Percentiles rank a stretch among this genome's conserved stretches.
Evolutionary conservation across 768 basidiomycete genomes (phyloP).

Genomic region (Naganishia friedmannii): DNA sequence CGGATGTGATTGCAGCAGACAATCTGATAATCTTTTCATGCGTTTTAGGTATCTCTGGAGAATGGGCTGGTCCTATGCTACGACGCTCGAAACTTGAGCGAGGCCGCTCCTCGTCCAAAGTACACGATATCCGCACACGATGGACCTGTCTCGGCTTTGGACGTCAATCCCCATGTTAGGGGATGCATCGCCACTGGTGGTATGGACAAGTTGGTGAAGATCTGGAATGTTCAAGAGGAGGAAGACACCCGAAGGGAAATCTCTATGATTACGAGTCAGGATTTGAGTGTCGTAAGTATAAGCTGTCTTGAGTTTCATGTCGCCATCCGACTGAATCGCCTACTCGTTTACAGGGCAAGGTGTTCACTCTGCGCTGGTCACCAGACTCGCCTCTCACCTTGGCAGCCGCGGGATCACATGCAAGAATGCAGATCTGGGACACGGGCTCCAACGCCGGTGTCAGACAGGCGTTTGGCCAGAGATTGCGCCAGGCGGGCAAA

Average conservation of each 20-base stretch:
- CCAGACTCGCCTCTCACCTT: conserved; percentile 84
- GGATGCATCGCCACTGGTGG: conserved; percentile 93
- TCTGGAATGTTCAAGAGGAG: conserved; percentile 83
- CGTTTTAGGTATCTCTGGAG: conserved; percentile 77
- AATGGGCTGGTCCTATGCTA: conserved; percentile 91
- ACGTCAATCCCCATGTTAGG: conserved; percentile 82
- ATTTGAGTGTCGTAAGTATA: conserved; percentile 77
- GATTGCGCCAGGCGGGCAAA: conserved; percentile 70
- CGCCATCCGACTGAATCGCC: not conserved
- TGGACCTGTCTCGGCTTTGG: conserved; percentile 79
- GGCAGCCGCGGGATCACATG: conserved; percentile 90
- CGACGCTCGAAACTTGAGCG: conserved; percentile 78
- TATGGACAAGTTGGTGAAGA: conserved; percentile 83
- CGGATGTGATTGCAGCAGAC: not conserved
- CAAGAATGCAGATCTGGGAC: conserved; percentile 94
- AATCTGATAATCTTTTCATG: not conserved
- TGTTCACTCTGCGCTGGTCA: conserved; percentile 85
- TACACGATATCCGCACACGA: conserved; percentile 94
- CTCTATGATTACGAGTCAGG: conserved; percentile 77
- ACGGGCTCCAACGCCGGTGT: conserved; percentile 77
- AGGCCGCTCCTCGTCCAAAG: conserved; percentile 54
- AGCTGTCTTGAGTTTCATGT: not conserved
- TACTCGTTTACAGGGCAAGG: conserved; percentile 71
- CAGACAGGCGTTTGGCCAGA: conserved; percentile 74
- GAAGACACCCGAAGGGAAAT: conserved; percentile 66